Conservation (phyloP, 1,139 yeast species). For the Yamadazyma friedrichii region DNA sequence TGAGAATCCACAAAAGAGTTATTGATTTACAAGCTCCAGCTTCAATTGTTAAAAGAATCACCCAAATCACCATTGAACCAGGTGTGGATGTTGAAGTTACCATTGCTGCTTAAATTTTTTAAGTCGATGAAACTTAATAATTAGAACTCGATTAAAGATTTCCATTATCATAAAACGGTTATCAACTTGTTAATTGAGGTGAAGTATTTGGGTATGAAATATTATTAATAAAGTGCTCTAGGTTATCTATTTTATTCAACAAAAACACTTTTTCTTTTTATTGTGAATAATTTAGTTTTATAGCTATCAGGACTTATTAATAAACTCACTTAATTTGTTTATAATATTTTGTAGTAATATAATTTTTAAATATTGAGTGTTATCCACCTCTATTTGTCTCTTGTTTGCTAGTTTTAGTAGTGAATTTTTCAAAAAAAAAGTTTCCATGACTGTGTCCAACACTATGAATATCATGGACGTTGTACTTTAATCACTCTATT, state of each 20-base stretch:
- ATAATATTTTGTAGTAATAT: slow-evolving; percentile 1
- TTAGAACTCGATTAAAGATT: too few relatives aligned
- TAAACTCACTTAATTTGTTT: background rate
- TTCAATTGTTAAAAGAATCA: slow-evolving; percentile 89
- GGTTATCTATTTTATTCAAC: slow-evolving; percentile 15
- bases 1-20: slow-evolving; percentile 99
- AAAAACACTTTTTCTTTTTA: slow-evolving; percentile 1
- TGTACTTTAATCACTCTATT: too few relatives aligned
- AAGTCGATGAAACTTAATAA: background rate
- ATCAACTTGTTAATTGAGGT: background rate
- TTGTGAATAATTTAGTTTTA: slow-evolving; percentile 3
- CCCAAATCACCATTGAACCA: slow-evolving; percentile 83
- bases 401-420: too few relatives aligned
- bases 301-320: slow-evolving; percentile 16
- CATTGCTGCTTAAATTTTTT: slow-evolving; percentile 29
- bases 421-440: too few relatives aligned
- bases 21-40: slow-evolving; percentile 98
- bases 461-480: too few relatives aligned
- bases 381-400: background rate
- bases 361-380: background rate
- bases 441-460: too few relatives aligned
- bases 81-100: slow-evolving; percentile 45
- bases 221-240: slow-evolving; percentile 14
- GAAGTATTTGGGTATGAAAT: slow-evolving; percentile 6
- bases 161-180: background rate